A percentile compares a stretch with the other conserved stretches of the same genome.
phyloP scores from a whole-genome alignment of 345 rosid species.

The Sonneratia alba region DNA sequence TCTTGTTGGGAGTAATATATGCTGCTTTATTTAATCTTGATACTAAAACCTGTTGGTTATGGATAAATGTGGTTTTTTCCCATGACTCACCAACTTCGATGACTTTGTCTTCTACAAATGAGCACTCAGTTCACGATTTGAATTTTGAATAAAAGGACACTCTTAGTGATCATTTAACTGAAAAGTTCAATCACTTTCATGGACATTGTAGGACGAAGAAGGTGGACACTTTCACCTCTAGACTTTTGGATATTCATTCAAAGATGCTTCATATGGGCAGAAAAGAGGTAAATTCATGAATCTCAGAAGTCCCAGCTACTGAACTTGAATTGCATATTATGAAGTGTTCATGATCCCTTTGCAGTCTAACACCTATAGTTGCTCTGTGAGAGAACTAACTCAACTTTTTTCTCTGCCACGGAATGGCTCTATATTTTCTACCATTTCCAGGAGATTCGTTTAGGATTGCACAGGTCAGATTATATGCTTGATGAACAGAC shows the following conservation, averaged over 20 bases:
- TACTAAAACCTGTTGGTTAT: background rate
- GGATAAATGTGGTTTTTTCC: background rate
- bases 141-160: background rate
- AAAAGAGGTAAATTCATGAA: constrained; percentile 49
- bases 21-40: background rate
- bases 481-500: constrained; percentile 97
- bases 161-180: background rate
- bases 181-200: constrained; percentile 4
- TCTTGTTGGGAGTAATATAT: background rate
- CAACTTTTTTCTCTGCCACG: background rate
- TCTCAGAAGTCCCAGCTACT: background rate
- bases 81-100: background rate
- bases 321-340: background rate
- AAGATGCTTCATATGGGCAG: constrained; percentile 77
- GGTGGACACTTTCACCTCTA: constrained; percentile 82
- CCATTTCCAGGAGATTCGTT: constrained; percentile 60
- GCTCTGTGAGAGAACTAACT: background rate
- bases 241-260: constrained; percentile 87
- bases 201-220: constrained; percentile 59
- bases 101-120: background rate
- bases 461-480: constrained; percentile 97
- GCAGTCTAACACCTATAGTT: background rate
- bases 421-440: background rate
- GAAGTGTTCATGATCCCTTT: background rate
- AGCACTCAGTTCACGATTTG: background rate